Percentiles rank a stretch among this genome's conserved stretches.
Conservation (phyloP, 805 yeast species). For the Candida yuanshanica region DNA sequence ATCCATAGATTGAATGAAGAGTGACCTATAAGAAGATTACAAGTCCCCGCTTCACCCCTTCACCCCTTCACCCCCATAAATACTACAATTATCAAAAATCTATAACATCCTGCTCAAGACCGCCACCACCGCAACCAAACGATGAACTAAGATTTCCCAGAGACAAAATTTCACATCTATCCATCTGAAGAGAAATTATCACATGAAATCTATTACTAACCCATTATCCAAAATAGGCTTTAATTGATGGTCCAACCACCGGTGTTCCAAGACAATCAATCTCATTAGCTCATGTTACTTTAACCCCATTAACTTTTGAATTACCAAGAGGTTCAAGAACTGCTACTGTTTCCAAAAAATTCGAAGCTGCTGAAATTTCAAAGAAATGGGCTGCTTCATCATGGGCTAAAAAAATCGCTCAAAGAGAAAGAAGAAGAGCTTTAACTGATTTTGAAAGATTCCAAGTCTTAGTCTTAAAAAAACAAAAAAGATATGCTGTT, state of each 20-base stretch:
- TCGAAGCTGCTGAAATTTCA: slow-evolving; percentile 84
- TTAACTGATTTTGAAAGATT: slow-evolving; percentile 98
- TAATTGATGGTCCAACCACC: slow-evolving; percentile 92
- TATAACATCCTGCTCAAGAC: too few relatives aligned
- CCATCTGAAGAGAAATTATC: neutral
- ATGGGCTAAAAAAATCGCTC: slow-evolving; percentile 98
- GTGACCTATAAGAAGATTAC: too few relatives aligned
- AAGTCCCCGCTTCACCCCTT: too few relatives aligned
- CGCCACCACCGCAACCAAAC: too few relatives aligned
- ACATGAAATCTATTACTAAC: slow-evolving; percentile 23
- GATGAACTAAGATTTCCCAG: neutral
- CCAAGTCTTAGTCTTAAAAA: slow-evolving; percentile 96
- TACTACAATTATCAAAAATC: too few relatives aligned
- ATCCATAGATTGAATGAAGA: too few relatives aligned
- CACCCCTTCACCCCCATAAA: too few relatives aligned
- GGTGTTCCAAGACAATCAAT: slow-evolving; percentile 90
- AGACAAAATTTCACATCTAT: neutral
- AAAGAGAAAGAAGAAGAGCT: slow-evolving; percentile 87
- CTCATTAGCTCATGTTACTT: slow-evolving; percentile 78
- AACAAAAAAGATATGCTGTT: slow-evolving; percentile 93
- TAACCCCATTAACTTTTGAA: slow-evolving; percentile 86
- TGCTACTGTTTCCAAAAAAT: slow-evolving; percentile 81
- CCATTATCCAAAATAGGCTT: slow-evolving; percentile 45
- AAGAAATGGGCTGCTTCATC: slow-evolving; percentile 89
- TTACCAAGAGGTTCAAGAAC: slow-evolving; percentile 96